A percentile compares a stretch with the other conserved stretches of the same genome.
Conservation (phyloP, 2,329 filamentous ascomycete genomes). For the Aspergillus transmontanensis region DNA sequence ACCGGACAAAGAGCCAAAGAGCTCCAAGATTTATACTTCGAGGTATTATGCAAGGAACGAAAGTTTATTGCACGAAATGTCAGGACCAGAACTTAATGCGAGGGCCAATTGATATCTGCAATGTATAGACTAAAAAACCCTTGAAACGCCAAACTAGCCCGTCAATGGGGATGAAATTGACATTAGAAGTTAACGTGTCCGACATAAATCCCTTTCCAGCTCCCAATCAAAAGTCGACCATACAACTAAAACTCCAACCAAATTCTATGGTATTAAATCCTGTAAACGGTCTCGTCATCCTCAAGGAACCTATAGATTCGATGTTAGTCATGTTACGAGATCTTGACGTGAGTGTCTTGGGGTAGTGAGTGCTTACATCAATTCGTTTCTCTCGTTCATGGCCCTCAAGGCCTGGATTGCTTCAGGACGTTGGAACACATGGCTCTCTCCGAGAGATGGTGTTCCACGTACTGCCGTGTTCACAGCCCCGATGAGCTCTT, state of each 20-base stretch:
- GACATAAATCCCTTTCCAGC: slow-evolving; percentile 5
- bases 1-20: neutral
- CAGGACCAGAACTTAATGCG: neutral
- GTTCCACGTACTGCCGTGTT: slow-evolving; percentile 66
- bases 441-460: slow-evolving; percentile 50
- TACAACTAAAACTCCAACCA: slow-evolving; percentile 10
- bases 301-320: slow-evolving; percentile 44
- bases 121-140: neutral
- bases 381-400: slow-evolving; percentile 81
- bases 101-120: neutral
- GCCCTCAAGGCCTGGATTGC: slow-evolving; percentile 74
- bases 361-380: slow-evolving; percentile 71
- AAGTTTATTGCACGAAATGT: neutral
- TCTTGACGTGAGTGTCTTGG: neutral
- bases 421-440: slow-evolving; percentile 70
- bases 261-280: slow-evolving; percentile 54
- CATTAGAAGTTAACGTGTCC: neutral
- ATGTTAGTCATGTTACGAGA: slow-evolving; percentile 10
- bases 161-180: slow-evolving; percentile 11
- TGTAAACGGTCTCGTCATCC: slow-evolving; percentile 67
- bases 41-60: slow-evolving; percentile 2
- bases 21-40: neutral
- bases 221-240: slow-evolving; percentile 1
- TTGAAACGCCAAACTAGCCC: slow-evolving; percentile 15
- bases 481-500: slow-evolving; percentile 74